Evolutionary conservation across 768 basidiomycete species (phyloP).

Genomic region (Tylopilus sp.): DNA sequence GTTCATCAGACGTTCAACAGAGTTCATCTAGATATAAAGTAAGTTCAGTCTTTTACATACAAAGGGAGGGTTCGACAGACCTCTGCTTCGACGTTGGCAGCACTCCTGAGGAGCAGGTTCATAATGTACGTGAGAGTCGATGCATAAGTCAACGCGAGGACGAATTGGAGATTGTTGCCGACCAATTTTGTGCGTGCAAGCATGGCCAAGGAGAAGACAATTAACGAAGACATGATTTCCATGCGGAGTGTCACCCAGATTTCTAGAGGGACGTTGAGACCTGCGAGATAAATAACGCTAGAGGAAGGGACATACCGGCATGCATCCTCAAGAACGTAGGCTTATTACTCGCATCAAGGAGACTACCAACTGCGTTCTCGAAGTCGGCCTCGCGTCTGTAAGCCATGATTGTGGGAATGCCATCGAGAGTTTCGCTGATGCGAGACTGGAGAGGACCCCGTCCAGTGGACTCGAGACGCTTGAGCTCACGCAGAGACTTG

Average conservation of each 20-base stretch:
- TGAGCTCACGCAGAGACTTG: constrained; percentile 45
- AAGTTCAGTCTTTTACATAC: background rate
- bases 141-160: constrained; percentile 28
- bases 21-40: constrained; percentile 21
- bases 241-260: constrained; percentile 32
- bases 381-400: constrained; percentile 36
- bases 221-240: constrained; percentile 27
- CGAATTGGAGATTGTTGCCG: constrained; percentile 23
- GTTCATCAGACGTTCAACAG: constrained; percentile 28
- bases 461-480: constrained; percentile 41
- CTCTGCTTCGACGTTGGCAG: constrained; percentile 28
- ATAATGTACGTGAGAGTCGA: constrained; percentile 25
- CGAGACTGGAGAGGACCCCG: constrained; percentile 49
- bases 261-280: constrained; percentile 15
- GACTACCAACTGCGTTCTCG: constrained; percentile 16
- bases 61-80: constrained; percentile 2
- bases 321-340: constrained; percentile 26
- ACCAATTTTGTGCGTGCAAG: constrained; percentile 27
- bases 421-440: constrained; percentile 49
- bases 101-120: constrained; percentile 27
- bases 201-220: constrained; percentile 25
- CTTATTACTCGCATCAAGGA: constrained; percentile 28
- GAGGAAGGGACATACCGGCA: constrained; percentile 18
- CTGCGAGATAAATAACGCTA: background rate
- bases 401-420: constrained; percentile 45